Evolutionary conservation across 768 basidiomycete species (phyloP), one percentile per base, ranked within the genome.

Genomic region (Rubroboletus satanas): DNA sequence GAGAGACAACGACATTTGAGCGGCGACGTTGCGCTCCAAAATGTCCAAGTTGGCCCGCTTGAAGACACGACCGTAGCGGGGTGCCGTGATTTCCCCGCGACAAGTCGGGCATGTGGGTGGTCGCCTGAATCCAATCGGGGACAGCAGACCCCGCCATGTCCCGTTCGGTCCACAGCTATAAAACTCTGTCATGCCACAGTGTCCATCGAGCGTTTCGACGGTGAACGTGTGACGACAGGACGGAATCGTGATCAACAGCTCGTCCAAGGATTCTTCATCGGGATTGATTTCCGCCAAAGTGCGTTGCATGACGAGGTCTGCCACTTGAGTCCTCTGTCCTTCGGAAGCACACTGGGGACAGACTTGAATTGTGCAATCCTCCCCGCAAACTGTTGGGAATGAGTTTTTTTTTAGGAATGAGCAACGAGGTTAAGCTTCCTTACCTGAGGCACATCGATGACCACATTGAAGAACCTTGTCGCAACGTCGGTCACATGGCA

Each of bases 391-490:
- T 88, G 52, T 11, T 4, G 21, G 1, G 33, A 45, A 51, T 63
- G 29, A 62, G 49, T 21, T 26, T 26, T 26, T 26, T 23, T 32
- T 18, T 8, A 12, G 14, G 15, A 31, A 10, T 21, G n/a, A 8
- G 43, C 10, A 21, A 23, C 7, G 26, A 21, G 7, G 23, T 41
- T 6, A 7, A 39, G 35, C 31, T 7, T 12, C 74, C 48, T 62
- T 62, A 87, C 87, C 79, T 35, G 86, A 88, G 15, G 85, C 83
- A 58, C 88, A 89, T 35, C 60, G 72, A 64, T 88, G 86, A 10
- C 85, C 84, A 63, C 87, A 89, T 7, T 38, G 2, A 11, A 89
- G 73, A 0, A 49, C n/a, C 12, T 73, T 73, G 14, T 68, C 58
- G 53, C 87, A 89, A 0, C 75, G 77, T 44, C 66, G 51, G 55